A percentile compares a stretch with the other conserved stretches of the same genome.
Evolutionary conservation across 371 early-diverging fungal genomes (phyloP).

Genomic region (Mortierella sp.): DNA sequence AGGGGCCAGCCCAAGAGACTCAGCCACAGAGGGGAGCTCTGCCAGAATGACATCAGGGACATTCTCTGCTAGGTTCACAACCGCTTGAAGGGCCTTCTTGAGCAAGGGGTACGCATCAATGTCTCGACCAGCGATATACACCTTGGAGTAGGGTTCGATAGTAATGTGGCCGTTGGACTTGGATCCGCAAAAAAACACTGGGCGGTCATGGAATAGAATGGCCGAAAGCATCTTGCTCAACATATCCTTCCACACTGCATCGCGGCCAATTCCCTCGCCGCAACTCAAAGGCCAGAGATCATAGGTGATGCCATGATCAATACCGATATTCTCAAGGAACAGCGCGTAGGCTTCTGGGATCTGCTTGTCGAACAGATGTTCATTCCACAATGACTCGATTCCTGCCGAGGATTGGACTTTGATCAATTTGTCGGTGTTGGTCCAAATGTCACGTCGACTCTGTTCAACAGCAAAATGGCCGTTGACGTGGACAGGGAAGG

Average conservation of each 20-base stretch:
- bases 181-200: slow-evolving; percentile 26
- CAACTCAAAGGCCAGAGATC: slow-evolving; percentile 24
- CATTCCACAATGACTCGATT: slow-evolving; percentile 52
- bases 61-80: slow-evolving; percentile 8
- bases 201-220: not conserved
- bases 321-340: slow-evolving; percentile 28
- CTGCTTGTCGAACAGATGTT: slow-evolving; percentile 36
- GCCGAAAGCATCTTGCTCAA: not conserved
- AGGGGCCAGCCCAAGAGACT: not conserved
- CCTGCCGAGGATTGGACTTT: slow-evolving; percentile 24
- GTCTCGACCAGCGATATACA: slow-evolving; percentile 20
- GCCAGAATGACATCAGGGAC: not conserved
- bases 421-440: slow-evolving; percentile 30
- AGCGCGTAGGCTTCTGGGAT: slow-evolving; percentile 37
- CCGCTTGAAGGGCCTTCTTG: slow-evolving; percentile 3
- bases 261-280: slow-evolving; percentile 11
- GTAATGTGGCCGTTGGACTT: not conserved
- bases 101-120: slow-evolving; percentile 20
- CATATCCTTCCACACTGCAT: slow-evolving; percentile 25
- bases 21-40: not conserved
- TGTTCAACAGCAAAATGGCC: slow-evolving; percentile 59
- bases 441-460: slow-evolving; percentile 47
- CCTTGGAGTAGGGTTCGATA: not conserved
- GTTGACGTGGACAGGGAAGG: slow-evolving; percentile 56
- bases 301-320: slow-evolving; percentile 15